Percentiles rank a stretch among this genome's conserved stretches.
phyloP scores from a whole-genome alignment of 192 early-diverging fungal genomes.

The Podila horticola region DNA sequence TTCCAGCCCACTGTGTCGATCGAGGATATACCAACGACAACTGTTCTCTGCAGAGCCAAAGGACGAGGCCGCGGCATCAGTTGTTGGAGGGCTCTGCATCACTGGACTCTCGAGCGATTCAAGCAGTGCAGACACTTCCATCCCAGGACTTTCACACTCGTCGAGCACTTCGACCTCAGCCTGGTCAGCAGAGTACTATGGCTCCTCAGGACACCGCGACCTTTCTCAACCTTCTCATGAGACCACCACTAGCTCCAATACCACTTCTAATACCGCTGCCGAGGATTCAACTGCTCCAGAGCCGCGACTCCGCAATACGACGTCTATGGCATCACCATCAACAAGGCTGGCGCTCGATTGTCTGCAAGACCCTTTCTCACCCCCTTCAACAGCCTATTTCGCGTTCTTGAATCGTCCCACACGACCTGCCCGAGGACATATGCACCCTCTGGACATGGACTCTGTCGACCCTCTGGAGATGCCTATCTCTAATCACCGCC shows the following conservation, averaged over 20 bases:
- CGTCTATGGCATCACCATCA: neutral
- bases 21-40: conserved; percentile 43
- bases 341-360: conserved; percentile 12
- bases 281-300: neutral
- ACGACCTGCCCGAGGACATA: conserved; percentile 20
- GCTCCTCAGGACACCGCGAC: neutral
- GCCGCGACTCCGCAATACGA: neutral
- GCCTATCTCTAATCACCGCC: neutral
- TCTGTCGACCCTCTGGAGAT: conserved; percentile 34
- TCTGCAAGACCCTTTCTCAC: conserved; percentile 36
- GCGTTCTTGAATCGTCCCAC: conserved; percentile 39
- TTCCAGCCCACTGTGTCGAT: conserved; percentile 42
- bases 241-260: neutral
- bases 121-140: conserved; percentile 5
- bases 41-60: conserved; percentile 25
- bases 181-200: conserved; percentile 47
- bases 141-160: conserved; percentile 11
- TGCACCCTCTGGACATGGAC: conserved; percentile 40
- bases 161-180: conserved; percentile 23
- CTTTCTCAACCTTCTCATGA: neutral
- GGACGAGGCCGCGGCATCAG: neutral
- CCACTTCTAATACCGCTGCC: neutral
- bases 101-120: conserved; percentile 11
- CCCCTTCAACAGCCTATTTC: conserved; percentile 43
- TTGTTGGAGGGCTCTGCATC: conserved; percentile 17